A percentile compares a stretch with the other conserved stretches of the same genome.
phyloP scores from a whole-genome alignment of 129 eudicot species.

The Arctium minus region DNA sequence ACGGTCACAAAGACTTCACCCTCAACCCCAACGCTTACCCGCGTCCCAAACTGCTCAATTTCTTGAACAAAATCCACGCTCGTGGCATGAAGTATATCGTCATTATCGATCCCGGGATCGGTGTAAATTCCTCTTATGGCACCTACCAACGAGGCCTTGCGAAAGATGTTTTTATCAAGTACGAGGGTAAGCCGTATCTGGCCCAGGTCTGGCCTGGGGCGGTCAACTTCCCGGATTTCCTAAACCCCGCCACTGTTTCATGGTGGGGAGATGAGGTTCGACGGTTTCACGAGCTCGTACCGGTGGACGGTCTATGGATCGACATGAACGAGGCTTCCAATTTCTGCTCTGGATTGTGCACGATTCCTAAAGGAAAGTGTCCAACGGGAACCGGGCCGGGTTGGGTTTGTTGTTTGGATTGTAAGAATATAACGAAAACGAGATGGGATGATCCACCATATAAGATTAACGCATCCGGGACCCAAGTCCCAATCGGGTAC shows the following conservation, averaged over 20 bases:
- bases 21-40: slow-evolving; percentile 72
- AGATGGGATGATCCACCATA: slow-evolving; percentile 97
- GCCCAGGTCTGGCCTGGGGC: slow-evolving; percentile 99
- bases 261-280: slow-evolving; percentile 96
- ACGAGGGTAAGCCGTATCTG: slow-evolving; percentile 68
- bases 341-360: slow-evolving; percentile 86
- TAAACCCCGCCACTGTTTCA: slow-evolving; percentile 72
- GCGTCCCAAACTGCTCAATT: slow-evolving; percentile 53
- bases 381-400: slow-evolving; percentile 89
- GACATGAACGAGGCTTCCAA: slow-evolving; percentile 96
- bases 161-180: slow-evolving; percentile 79
- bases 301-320: slow-evolving; percentile 92
- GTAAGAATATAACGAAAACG: slow-evolving; percentile 74
- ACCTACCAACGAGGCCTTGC: slow-evolving; percentile 73
- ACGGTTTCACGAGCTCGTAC: slow-evolving; percentile 88
- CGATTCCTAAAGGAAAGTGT: slow-evolving; percentile 71
- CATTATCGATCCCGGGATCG: slow-evolving; percentile 86
- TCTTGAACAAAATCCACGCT: slow-evolving; percentile 66
- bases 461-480: slow-evolving; percentile 89
- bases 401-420: slow-evolving; percentile 88
- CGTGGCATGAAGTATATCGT: slow-evolving; percentile 92
- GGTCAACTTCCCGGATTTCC: slow-evolving; percentile 88
- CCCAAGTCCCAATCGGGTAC: slow-evolving; percentile 64
- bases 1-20: slow-evolving; percentile 87
- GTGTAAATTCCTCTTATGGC: slow-evolving; percentile 74